Evolutionary conservation across 805 yeast species (phyloP).

Genomic region (Wickerhamiella shivajii): DNA sequence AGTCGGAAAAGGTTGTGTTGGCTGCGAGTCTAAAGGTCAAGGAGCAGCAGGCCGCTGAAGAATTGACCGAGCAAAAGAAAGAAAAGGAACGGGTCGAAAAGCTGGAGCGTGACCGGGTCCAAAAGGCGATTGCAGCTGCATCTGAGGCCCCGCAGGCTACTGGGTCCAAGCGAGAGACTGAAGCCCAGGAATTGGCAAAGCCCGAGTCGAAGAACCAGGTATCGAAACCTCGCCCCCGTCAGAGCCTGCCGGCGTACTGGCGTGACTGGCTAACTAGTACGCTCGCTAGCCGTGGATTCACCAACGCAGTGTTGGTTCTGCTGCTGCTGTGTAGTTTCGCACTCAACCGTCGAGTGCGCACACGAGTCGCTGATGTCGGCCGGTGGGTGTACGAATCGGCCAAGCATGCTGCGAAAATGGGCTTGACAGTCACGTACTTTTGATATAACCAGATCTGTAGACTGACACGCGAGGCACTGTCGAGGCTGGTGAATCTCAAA

Average conservation of each 20-base stretch:
- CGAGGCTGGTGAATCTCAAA: too few species aligned
- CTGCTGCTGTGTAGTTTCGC: constrained; percentile 3
- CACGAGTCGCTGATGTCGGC: constrained; percentile 1
- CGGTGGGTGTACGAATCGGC: constrained; percentile 5
- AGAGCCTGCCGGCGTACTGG: not conserved
- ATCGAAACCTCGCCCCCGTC: too few species aligned
- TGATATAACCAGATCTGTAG: too few species aligned
- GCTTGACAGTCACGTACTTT: constrained; percentile 8
- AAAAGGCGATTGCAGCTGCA: constrained; percentile 1
- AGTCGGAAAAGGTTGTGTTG: not conserved
- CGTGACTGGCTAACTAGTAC: not conserved
- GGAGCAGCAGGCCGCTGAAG: not conserved
- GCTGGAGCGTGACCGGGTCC: constrained; percentile 3
- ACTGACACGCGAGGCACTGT: too few species aligned
- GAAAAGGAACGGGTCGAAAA: not conserved
- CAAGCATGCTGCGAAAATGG: constrained; percentile 6
- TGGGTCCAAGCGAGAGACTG: not conserved
- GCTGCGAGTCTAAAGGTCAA: not conserved
- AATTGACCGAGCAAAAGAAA: not conserved
- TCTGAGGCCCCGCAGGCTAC: not conserved
- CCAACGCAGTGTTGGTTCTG: constrained; percentile 3
- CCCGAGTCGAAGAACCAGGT: not conserved
- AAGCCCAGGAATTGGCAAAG: not conserved
- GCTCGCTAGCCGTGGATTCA: constrained; percentile 1
- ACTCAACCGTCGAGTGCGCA: constrained; percentile 1